Conservation (phyloP, 2,329 filamentous ascomycete genomes). For the Colletotrichum lupini region DNA sequence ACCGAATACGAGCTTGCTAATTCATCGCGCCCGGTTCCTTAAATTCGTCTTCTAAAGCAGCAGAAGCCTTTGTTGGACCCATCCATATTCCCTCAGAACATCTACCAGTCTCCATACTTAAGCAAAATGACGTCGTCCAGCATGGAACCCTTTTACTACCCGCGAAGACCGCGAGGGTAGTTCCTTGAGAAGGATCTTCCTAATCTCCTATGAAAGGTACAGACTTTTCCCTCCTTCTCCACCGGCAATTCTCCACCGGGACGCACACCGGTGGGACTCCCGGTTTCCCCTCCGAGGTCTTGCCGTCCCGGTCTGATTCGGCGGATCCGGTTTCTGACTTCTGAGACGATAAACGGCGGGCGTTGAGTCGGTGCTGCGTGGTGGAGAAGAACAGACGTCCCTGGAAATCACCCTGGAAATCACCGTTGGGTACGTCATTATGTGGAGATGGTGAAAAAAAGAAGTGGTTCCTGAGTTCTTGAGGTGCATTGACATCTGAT, state of each 20-base stretch:
- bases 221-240: conserved; percentile 15
- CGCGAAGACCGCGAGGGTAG: conserved; percentile 17
- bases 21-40: neutral
- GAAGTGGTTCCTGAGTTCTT: conserved; percentile 16
- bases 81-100: neutral
- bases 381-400: neutral
- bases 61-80: neutral
- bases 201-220: neutral
- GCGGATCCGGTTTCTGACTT: conserved; percentile 16
- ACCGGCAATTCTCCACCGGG: conserved; percentile 12
- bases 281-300: neutral
- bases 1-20: neutral
- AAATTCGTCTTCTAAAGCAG: neutral
- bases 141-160: neutral
- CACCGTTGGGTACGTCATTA: conserved; percentile 18
- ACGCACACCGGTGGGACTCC: neutral
- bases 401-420: conserved; percentile 18
- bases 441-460: conserved; percentile 10
- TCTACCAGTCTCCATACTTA: neutral
- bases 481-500: too few species aligned
- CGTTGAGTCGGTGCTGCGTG: conserved; percentile 2
- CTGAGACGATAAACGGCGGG: conserved; percentile 1
- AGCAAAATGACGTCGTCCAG: conserved; percentile 17
- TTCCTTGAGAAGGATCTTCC: conserved; percentile 1
- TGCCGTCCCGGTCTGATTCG: conserved; percentile 19